Conservation (phyloP, 805 yeast genomes). For the Candida chauliodis region DNA sequence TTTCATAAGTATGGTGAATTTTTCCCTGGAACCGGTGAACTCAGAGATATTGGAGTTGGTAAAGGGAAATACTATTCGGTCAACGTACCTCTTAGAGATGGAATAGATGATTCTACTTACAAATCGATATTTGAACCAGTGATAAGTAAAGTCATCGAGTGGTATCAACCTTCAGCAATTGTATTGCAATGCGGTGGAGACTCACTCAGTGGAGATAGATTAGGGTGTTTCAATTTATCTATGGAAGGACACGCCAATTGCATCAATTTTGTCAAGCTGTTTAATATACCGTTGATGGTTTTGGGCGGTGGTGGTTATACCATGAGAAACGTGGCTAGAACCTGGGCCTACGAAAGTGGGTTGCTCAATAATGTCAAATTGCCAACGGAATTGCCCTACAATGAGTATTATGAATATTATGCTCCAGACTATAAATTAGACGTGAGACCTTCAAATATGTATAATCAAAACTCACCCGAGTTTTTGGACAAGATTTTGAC, state of each 20-base stretch:
- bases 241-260: constrained; percentile 97
- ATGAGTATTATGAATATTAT: constrained; percentile 94
- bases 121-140: constrained; percentile 88
- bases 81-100: constrained; percentile 92
- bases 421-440: constrained; percentile 96
- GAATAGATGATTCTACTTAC: constrained; percentile 87
- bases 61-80: constrained; percentile 86
- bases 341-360: constrained; percentile 94
- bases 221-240: constrained; percentile 93
- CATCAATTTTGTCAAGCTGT: constrained; percentile 78
- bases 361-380: constrained; percentile 75
- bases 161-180: constrained; percentile 94
- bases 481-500: constrained; percentile 80
- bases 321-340: constrained; percentile 91
- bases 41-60: constrained; percentile 87
- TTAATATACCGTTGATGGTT: constrained; percentile 87
- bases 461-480: constrained; percentile 91
- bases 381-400: constrained; percentile 81
- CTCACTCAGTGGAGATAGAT: constrained; percentile 89
- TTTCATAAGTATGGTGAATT: constrained; percentile 96
- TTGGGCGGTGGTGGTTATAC: constrained; percentile 99
- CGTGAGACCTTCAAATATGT: constrained; percentile 94
- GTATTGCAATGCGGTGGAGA: constrained; percentile 99
- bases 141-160: constrained; percentile 68
- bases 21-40: constrained; percentile 96